Evolutionary conservation across 352 stramenopile genomes (phyloP).

Genomic region (Globisporangium spinosum): DNA sequence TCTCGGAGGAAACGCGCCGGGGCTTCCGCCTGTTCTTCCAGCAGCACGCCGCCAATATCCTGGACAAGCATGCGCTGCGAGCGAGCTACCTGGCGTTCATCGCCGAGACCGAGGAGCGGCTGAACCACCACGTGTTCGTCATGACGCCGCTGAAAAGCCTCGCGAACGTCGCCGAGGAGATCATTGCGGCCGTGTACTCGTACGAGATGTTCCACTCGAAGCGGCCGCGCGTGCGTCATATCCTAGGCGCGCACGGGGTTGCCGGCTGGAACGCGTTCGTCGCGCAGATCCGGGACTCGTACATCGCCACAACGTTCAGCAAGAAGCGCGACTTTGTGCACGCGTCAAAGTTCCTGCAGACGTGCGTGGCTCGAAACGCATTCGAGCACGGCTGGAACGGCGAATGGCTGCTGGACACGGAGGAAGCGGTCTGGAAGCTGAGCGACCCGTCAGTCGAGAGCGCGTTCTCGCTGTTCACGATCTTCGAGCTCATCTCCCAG

Average conservation of each 20-base stretch:
- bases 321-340: background rate
- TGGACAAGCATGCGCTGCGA: conserved; percentile 45
- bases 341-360: conserved; percentile 2
- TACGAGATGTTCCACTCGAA: conserved; percentile 39
- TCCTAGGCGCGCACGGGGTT: conserved; percentile 49
- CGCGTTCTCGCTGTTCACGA: conserved; percentile 34
- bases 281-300: conserved; percentile 63
- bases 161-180: conserved; percentile 51
- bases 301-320: conserved; percentile 24
- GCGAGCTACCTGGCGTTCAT: conserved; percentile 45
- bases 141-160: conserved; percentile 34
- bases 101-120: conserved; percentile 33
- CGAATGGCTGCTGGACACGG: conserved; percentile 51
- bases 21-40: conserved; percentile 46
- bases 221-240: conserved; percentile 41
- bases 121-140: conserved; percentile 47
- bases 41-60: conserved; percentile 25
- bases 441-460: conserved; percentile 12
- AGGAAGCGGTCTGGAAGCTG: conserved; percentile 38
- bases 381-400: conserved; percentile 46
- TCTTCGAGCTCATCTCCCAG: conserved; percentile 52
- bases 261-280: conserved; percentile 54
- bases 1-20: conserved; percentile 34
- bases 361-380: conserved; percentile 20
- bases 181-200: conserved; percentile 63